These are phyloP conservation scores for Plasmodium gonderi DNA, from an alignment of 169 alveolate species.

Conservation along the genomic window DNA sequence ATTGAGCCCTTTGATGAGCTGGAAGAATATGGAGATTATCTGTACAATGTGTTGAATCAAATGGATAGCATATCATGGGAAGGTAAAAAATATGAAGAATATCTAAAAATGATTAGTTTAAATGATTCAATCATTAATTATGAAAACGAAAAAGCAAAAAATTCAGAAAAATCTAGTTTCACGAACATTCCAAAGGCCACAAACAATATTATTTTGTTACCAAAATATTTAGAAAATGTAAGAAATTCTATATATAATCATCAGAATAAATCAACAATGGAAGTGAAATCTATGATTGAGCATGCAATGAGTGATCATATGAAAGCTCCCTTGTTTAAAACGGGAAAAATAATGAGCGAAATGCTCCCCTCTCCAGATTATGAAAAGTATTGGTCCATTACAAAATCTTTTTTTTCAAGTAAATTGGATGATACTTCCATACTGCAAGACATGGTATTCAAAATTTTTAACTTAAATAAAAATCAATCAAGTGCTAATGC, in stretches of 20 bases:
- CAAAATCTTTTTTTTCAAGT: constrained; percentile 1
- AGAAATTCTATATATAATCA: constrained; percentile 68
- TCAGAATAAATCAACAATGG: constrained; percentile 67
- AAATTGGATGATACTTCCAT: constrained; percentile 44
- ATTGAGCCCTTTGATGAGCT: constrained; percentile 74
- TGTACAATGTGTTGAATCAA: constrained; percentile 61
- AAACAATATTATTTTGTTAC: constrained; percentile 62
- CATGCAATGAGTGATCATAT: constrained; percentile 67
- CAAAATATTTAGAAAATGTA: constrained; percentile 72
- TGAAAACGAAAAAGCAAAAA: constrained; percentile 27
- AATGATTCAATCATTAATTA: constrained; percentile 67
- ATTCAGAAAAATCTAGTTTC: constrained; percentile 24
- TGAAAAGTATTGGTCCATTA: constrained; percentile 52
- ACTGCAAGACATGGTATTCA: constrained; percentile 58
- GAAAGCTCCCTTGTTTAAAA: constrained; percentile 66
- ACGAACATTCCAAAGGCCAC: constrained; percentile 42
- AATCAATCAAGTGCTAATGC: neutral
- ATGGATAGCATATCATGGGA: constrained; percentile 74
- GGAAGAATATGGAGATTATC: constrained; percentile 72
- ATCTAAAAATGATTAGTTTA: constrained; percentile 66
- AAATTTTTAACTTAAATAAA: constrained; percentile 46
- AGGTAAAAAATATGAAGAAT: constrained; percentile 65
- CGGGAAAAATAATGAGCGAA: constrained; percentile 71
- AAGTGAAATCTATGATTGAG: constrained; percentile 62
- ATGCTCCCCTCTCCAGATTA: constrained; percentile 75